A percentile compares a stretch with the other conserved stretches of the same genome.
Conservation (phyloP, 2,329 filamentous ascomycete species). For the Paecilomyces dactylethromorphus region DNA sequence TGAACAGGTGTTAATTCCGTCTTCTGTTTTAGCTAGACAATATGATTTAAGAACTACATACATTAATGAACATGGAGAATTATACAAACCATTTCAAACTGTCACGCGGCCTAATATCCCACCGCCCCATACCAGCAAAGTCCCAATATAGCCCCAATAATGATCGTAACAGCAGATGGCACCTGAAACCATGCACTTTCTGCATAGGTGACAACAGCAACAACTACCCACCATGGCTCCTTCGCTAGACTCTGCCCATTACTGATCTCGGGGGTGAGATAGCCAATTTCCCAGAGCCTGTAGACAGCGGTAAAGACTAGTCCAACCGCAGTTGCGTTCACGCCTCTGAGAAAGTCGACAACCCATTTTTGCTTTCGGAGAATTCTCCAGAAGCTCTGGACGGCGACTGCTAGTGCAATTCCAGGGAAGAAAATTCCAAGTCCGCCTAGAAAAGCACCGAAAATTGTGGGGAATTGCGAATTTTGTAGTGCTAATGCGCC, state of each 20-base stretch:
- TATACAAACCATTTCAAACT: too few species aligned
- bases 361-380: slow-evolving; percentile 43
- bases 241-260: slow-evolving; percentile 48
- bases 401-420: slow-evolving; percentile 23
- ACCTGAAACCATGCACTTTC: slow-evolving; percentile 44
- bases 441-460: slow-evolving; percentile 48
- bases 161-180: slow-evolving; percentile 37
- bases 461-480: slow-evolving; percentile 21
- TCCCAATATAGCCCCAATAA: slow-evolving; percentile 43
- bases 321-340: slow-evolving; percentile 57
- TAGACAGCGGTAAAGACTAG: slow-evolving; percentile 61
- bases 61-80: too few species aligned
- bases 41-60: background rate
- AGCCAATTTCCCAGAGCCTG: slow-evolving; percentile 57
- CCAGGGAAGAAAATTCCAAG: slow-evolving; percentile 38
- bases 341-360: slow-evolving; percentile 45
- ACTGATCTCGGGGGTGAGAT: slow-evolving; percentile 44
- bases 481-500: slow-evolving; percentile 43
- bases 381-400: slow-evolving; percentile 49
- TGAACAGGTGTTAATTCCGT: too few species aligned
- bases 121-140: slow-evolving; percentile 44
- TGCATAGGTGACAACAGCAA: slow-evolving; percentile 47
- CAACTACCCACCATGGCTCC: slow-evolving; percentile 60
- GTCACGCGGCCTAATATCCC: background rate
- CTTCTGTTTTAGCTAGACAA: background rate